Base-by-base conservation (phyloP, 2,329 filamentous ascomycete genomes). In the Cytospora mali region DNA sequence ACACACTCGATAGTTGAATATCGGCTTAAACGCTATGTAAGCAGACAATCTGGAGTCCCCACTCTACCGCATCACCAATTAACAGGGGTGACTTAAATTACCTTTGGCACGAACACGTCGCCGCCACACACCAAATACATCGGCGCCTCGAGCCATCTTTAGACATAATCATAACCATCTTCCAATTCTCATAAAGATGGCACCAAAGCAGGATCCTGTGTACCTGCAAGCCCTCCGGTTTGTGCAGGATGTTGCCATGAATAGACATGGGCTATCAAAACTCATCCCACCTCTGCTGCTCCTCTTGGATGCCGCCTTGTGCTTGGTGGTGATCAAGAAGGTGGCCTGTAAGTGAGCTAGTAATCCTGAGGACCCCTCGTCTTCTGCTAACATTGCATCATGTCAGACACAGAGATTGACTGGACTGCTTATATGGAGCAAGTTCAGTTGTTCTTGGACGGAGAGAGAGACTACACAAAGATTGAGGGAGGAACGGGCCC, bases 361-460 rank as follows among this genome's bases (percentile, higher is more conserved):
- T 33, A 23, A n/a, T 28, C 42, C 2, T 13, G 25, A n/a, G 28
- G 21, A 18, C 7, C 23, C 3, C 9, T 27, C 46, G 23, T 48
- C 18, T 23, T 18, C 5, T 16, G 18, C 58, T 60, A 21, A 60
- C 31, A 9, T 25, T 14, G 28, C 5, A 18, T 25, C 2, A n/a
- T 28, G 3, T 11, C 29, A 83, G 95, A 99, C 74, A 99, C 95
- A 50, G 95, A 99, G 76, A 99, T 99, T 72, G 95, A 99, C 77
- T 99, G 94, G 94, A 84, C 84, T 64, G 92, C 95, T 0, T 99
- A 99, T 76, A 98, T 99, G 93, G 85, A 97, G 74, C 95, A 99
- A 72, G 83, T 98, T 51, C 78, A 84, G 48, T 88, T 93, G 69
- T 95, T 90, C 71, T 79, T 93, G 52, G 82, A 85, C 21, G 95